phyloP scores from a whole-genome alignment of 176 grass and related monocot genomes.

The Oryza punctata region DNA sequence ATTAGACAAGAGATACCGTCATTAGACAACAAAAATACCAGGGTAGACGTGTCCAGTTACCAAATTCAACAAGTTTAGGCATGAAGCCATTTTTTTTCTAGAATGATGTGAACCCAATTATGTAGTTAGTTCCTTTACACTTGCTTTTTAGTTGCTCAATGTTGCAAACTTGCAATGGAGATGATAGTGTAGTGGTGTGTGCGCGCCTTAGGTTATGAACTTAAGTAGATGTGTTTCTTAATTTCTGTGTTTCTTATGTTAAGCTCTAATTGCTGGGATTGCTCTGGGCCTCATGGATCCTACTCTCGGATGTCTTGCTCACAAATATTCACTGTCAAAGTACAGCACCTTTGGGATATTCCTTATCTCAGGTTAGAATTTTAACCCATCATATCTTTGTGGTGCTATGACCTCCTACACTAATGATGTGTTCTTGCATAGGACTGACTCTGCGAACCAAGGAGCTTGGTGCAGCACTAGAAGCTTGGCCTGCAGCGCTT shows the following conservation, averaged over 20 bases:
- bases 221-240: not conserved
- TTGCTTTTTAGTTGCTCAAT: not conserved
- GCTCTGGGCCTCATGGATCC: conserved; percentile 72
- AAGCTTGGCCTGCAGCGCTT: conserved; percentile 89
- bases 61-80: not conserved
- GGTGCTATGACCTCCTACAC: conserved; percentile 2
- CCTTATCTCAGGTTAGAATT: conserved; percentile 67
- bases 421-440: conserved; percentile 42
- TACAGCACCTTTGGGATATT: conserved; percentile 94
- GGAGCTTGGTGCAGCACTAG: conserved; percentile 76
- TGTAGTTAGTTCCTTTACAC: not conserved
- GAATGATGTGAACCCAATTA: not conserved
- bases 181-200: not conserved
- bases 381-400: not conserved
- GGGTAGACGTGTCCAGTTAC: not conserved
- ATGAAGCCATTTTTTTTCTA: not conserved
- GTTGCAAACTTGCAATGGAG: not conserved
- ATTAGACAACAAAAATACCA: not conserved
- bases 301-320: conserved; percentile 75
- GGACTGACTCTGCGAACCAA: conserved; percentile 73
- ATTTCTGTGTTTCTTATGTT: conserved; percentile 38
- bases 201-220: conserved; percentile 2
- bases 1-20: not conserved
- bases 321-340: conserved; percentile 73
- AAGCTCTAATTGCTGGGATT: conserved; percentile 73